Evolutionary conservation across 345 rosid genomes (phyloP), one percentile per base, ranked within the genome.

Genomic region (Garcia nutans): DNA sequence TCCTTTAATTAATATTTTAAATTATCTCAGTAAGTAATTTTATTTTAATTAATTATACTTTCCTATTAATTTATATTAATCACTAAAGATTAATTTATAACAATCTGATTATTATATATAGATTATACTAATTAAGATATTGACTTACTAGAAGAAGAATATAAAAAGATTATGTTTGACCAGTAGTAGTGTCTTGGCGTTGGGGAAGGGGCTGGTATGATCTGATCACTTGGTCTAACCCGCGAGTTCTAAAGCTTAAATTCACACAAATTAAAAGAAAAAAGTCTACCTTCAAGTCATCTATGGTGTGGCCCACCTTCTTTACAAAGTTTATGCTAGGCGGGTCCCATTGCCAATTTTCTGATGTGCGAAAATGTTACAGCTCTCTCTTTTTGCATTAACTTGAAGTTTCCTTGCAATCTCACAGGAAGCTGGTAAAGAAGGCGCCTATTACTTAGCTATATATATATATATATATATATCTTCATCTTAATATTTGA

Each of bases 351-450:
- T 37, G 41, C 6, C 41, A 37, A 37, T 37, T 28, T 28, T 28
- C 31, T 28, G 31, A 28, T 28, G 1, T 28, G 31, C 2, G 31
- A 6, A 37, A 5, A 37, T 10, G 15, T 31, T 19, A 33, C 77
- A 33, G 42, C 64, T 31, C 70, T 15, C 75, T 15, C 75, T 61
- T 23, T 3, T 37, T 8, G 84, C 50, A 80, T 75, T 64, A 78
- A 52, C 84, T 2, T 41, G 89, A 83, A 87, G 70, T 67, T 87
- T 87, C 89, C 86, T 50, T 57, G 24, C 77, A 42, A 82, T 41
- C 10, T 62, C 76, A 4, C 61, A 84, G 72, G 88, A 86, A 88
- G 67, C 33, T 79, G 79, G 47, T 42, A 4, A 70, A 16, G 86
- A 80, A 82, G 72, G 85, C 73, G 70, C 80, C 84, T 28, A 0